Evolutionary conservation across 164 flowering plant genomes (phyloP), one percentile per base, ranked within the genome.

Genomic region (Saururus chinensis): DNA sequence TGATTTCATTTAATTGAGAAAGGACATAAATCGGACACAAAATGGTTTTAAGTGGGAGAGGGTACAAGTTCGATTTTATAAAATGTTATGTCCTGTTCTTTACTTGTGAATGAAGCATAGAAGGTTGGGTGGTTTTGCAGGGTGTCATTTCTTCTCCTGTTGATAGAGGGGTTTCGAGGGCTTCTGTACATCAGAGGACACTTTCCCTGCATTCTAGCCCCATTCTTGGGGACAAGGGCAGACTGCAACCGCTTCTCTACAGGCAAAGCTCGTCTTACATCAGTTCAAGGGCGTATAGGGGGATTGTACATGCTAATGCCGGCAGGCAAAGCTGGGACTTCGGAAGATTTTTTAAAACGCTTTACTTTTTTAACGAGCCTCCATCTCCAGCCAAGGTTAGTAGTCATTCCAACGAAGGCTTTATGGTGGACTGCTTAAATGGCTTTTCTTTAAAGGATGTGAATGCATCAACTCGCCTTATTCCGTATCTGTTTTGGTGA

Each of bases 311-410:
- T 54, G 87, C 92, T 25, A 77, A 80, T 72, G 73, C 80, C 62
- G 76, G 77, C 55, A 79, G 53, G 56, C 83, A 85, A 68, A 66
- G 81, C 67, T 93, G 98, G 97, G 96, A 93, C 68, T 65, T 93
- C 17, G 98, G 97, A 8, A 84, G 97, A 77, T 93, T 93, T 72
- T 42, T 89, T 55, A 82, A 79, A 73, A 93, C 98, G 4, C 53
- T 93, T 30, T 88, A 77, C 60, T 93, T 86, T 63, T 89, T 93
- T 73, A 85, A 89, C 66, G 95, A 87, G 30, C 96, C 88, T 30
- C 98, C 98, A 24, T 81, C 90, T 72, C 97, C 96, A 67, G 78
- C 81, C 41, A 93, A 89, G 96, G 97, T 93, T 70, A 55, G 76
- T 45, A 12, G 2, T 13, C 45, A 8, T 41, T 41, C 8, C 12